Conservation (phyloP, 106 monocot species). For the Posidonia australis region DNA sequence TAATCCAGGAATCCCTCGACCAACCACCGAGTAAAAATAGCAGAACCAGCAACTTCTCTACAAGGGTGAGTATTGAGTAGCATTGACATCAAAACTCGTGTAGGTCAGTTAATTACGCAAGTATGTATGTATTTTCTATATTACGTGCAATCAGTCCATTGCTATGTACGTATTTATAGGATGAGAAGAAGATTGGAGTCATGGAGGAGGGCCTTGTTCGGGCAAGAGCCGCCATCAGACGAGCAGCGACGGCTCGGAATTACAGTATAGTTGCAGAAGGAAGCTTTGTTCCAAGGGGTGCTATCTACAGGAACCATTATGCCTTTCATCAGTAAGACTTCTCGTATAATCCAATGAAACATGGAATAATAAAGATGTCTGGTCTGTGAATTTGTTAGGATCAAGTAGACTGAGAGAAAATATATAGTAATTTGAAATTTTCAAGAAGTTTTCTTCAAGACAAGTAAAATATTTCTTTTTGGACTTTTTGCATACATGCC, state of each 20-base stretch:
- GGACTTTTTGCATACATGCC: too few species aligned
- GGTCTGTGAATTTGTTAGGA: too few species aligned
- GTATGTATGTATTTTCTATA: background rate
- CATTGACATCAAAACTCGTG: too few species aligned
- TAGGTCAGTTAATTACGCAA: background rate
- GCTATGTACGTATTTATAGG: background rate
- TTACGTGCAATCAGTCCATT: background rate
- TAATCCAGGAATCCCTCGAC: too few species aligned
- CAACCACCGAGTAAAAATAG: background rate
- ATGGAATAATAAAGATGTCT: too few species aligned
- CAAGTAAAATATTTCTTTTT: too few species aligned
- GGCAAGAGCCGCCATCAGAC: slow-evolving; percentile 47
- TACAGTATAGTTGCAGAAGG: slow-evolving; percentile 1
- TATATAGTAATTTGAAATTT: too few species aligned
- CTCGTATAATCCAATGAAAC: too few species aligned
- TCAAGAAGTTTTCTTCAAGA: too few species aligned
- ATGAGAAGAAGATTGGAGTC: slow-evolving; percentile 3
- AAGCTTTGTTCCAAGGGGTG: slow-evolving; percentile 41
- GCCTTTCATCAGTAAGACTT: slow-evolving; percentile 41
- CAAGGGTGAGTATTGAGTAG: background rate
- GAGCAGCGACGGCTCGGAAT: slow-evolving; percentile 13
- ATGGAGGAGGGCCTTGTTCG: slow-evolving; percentile 39
- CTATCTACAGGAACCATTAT: slow-evolving; percentile 45
- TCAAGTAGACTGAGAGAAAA: too few species aligned
- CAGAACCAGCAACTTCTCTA: background rate